Evolutionary conservation across 129 eudicot species (phyloP), one percentile per base, ranked within the genome.

Genomic region (Oenanthe sinensis): DNA sequence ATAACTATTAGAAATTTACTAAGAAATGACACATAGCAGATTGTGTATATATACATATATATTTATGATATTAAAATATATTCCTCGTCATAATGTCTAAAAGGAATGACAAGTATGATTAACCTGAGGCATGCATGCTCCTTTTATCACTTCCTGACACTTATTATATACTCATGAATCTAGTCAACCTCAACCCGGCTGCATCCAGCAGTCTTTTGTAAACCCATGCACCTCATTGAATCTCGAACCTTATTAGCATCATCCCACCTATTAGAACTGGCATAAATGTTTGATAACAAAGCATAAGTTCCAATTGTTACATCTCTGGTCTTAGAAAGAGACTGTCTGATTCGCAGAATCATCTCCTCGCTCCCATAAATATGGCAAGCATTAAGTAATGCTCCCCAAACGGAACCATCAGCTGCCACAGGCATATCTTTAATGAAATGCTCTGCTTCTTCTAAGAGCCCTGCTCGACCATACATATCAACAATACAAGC

Each of bases 221-320:
- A 70, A 70, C 75, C 75, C 75, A 70, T 39, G 47, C 47, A 7
- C 75, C 75, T 70, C 75, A 70, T 70, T 19, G 75, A 70, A 8
- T 70, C 75, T 33, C 75, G 75, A 70, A 70, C 46, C 75, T 33
- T 39, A 8, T 70, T 70, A 39, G 75, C 75, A 15, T 70, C 75
- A 70, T 70, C 75, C 75, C 75, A 70, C 46, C 75, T 36, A 20
- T 70, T 70, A 14, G 75, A 70, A 70, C 26, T 70, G 24, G 75
- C 75, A 70, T 70, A 70, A 17, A 48, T 70, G 77, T 85, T 85
- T 17, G 88, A 80, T 52, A 76, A 70, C 79, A 78, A 63, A 77
- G 75, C 81, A 75, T 76, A 77, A 71, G 84, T 82, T 37, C 86
- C 86, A 19, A 78, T 58, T 36, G 84, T 82, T 6, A 62, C 77